Percentiles rank a stretch among this genome's conserved stretches.
phyloP scores from a whole-genome alignment of 768 basidiomycete species.

The Mycena pura region DNA sequence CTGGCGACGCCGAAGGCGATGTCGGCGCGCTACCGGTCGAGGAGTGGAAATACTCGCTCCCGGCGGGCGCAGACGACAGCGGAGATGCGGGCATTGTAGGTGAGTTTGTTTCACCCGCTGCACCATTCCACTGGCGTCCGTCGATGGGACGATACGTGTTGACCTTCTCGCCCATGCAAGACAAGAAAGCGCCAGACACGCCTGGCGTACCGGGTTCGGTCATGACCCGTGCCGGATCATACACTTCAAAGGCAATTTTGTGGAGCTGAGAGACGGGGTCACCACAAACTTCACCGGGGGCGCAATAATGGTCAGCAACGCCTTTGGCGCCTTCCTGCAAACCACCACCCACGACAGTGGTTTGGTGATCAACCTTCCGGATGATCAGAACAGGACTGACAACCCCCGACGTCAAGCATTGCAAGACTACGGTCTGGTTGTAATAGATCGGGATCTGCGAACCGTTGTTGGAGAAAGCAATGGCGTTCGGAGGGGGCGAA shows the following conservation, averaged over 20 bases:
- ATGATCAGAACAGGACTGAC: conserved; percentile 94
- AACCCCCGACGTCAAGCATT: conserved; percentile 92
- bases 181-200: conserved; percentile 80
- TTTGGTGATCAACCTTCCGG: conserved; percentile 91
- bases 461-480: conserved; percentile 82
- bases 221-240: conserved; percentile 69
- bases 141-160: conserved; percentile 89
- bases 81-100: conserved; percentile 76
- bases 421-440: conserved; percentile 94
- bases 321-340: conserved; percentile 87
- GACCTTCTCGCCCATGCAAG: conserved; percentile 93
- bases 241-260: conserved; percentile 94
- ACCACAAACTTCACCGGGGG: conserved; percentile 86
- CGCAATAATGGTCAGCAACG: conserved; percentile 82
- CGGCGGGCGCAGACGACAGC: conserved; percentile 64
- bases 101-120: conserved; percentile 52
- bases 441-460: conserved; percentile 93
- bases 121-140: conserved; percentile 77
- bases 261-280: conserved; percentile 96
- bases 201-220: conserved; percentile 84
- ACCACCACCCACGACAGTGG: conserved; percentile 90
- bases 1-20: conserved; percentile 66
- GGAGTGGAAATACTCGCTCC: conserved; percentile 72
- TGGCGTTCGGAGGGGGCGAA: conserved; percentile 89
- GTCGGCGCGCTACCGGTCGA: conserved; percentile 70